Conservation (phyloP, 164 flowering plant species). For the Umbilicus rupestris region DNA sequence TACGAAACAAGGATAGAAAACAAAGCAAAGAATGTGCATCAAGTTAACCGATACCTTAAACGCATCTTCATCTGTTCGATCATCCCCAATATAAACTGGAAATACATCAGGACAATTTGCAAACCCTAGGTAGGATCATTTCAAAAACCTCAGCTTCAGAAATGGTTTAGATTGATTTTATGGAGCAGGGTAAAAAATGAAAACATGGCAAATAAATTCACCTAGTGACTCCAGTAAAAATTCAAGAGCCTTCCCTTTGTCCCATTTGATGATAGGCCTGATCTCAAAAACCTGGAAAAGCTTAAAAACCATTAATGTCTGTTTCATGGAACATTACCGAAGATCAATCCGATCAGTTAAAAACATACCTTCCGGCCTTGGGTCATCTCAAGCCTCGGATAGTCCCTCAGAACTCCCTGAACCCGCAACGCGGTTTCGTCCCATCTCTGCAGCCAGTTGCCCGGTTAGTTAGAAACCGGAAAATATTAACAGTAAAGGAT, state of each 20-base stretch:
- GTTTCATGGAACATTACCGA: no score
- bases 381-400: slow-evolving; percentile 48
- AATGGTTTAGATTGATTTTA: background rate
- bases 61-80: slow-evolving; percentile 71
- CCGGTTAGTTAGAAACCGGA: background rate
- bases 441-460: slow-evolving; percentile 39
- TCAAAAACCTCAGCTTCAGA: background rate
- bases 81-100: slow-evolving; percentile 72
- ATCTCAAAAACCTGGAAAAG: slow-evolving; percentile 53
- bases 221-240: slow-evolving; percentile 66
- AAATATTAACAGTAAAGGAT: background rate
- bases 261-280: slow-evolving; percentile 67
- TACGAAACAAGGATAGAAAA: background rate
- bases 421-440: slow-evolving; percentile 44
- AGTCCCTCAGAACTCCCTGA: slow-evolving; percentile 38
- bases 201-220: slow-evolving; percentile 15
- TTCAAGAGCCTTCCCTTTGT: slow-evolving; percentile 76
- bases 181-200: no score
- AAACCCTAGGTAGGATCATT: slow-evolving; percentile 26
- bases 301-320: no score
- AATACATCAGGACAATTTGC: slow-evolving; percentile 46
- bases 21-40: background rate
- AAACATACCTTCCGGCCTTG: slow-evolving; percentile 59
- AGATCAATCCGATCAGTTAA: no score
- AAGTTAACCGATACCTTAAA: slow-evolving; percentile 48